phyloP scores from a whole-genome alignment of 1,139 yeast genomes.

The Candida frijolesensis region DNA sequence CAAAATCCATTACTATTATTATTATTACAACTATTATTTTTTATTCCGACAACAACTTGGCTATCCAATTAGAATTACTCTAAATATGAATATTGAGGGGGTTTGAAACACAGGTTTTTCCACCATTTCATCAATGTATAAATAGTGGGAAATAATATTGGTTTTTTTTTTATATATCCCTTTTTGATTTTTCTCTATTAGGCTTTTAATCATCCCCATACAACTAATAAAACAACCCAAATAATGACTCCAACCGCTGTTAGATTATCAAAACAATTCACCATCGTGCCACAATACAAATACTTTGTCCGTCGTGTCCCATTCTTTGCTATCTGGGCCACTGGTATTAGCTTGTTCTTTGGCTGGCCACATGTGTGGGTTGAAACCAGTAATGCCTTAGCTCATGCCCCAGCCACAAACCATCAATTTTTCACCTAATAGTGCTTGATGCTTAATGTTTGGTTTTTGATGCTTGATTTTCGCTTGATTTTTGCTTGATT shows the following conservation, averaged over 20 bases:
- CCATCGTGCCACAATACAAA: slow-evolving; percentile 23
- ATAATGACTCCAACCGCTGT: slow-evolving; percentile 15
- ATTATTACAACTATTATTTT: neutral
- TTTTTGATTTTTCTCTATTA: neutral
- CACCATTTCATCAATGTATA: slow-evolving; percentile 1
- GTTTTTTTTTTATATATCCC: neutral
- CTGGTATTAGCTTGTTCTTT: slow-evolving; percentile 33
- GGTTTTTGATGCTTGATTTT: neutral
- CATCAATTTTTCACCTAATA: slow-evolving; percentile 12
- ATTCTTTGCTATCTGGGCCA: slow-evolving; percentile 32
- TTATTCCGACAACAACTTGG: neutral
- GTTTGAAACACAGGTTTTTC: slow-evolving; percentile 1
- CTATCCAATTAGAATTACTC: slow-evolving; percentile 1
- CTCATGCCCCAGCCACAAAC: slow-evolving; percentile 29
- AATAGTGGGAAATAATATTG: neutral
- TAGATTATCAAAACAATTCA: slow-evolving; percentile 11
- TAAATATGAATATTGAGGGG: neutral
- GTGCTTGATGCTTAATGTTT: neutral
- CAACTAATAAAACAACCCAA: neutral
- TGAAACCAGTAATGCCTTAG: slow-evolving; percentile 24
- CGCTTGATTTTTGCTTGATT: no score
- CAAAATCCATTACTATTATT: neutral
- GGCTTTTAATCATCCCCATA: neutral
- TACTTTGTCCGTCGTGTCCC: slow-evolving; percentile 38
- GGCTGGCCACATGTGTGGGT: slow-evolving; percentile 42